Conservation (phyloP, 371 early-diverging fungal species). For the Synchytrium microbalum region DNA sequence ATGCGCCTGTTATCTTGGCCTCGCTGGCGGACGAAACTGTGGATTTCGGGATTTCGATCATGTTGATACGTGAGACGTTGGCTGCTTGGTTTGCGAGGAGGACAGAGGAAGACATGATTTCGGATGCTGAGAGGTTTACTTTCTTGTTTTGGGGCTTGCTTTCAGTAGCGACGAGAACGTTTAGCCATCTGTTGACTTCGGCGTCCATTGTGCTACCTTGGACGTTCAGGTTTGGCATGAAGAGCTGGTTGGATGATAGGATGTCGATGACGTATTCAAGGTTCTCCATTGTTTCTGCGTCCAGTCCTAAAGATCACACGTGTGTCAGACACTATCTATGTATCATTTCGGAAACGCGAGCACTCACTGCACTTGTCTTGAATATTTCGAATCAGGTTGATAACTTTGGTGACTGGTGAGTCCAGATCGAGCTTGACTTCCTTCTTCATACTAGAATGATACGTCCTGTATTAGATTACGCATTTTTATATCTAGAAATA, state of each 20-base stretch:
- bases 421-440: slow-evolving; percentile 38
- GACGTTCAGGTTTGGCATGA: slow-evolving; percentile 33
- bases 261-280: slow-evolving; percentile 37
- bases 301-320: slow-evolving; percentile 17
- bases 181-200: slow-evolving; percentile 40
- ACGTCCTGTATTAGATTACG: neutral
- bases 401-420: slow-evolving; percentile 45
- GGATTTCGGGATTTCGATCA: no score
- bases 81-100: no score
- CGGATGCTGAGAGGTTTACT: neutral
- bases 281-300: slow-evolving; percentile 28
- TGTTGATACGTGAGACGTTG: no score
- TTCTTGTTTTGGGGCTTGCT: neutral
- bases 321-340: neutral
- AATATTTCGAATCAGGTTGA: slow-evolving; percentile 31
- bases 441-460: slow-evolving; percentile 17
- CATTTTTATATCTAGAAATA: neutral
- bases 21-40: slow-evolving; percentile 11
- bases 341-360: slow-evolving; percentile 2
- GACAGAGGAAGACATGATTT: neutral
- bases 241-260: slow-evolving; percentile 40
- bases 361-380: slow-evolving; percentile 25
- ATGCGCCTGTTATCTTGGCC: slow-evolving; percentile 5
- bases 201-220: slow-evolving; percentile 27
- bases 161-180: slow-evolving; percentile 28